Conservation (phyloP, 1,284 basidiomycete species). For the Ceratobasidium sp. region DNA sequence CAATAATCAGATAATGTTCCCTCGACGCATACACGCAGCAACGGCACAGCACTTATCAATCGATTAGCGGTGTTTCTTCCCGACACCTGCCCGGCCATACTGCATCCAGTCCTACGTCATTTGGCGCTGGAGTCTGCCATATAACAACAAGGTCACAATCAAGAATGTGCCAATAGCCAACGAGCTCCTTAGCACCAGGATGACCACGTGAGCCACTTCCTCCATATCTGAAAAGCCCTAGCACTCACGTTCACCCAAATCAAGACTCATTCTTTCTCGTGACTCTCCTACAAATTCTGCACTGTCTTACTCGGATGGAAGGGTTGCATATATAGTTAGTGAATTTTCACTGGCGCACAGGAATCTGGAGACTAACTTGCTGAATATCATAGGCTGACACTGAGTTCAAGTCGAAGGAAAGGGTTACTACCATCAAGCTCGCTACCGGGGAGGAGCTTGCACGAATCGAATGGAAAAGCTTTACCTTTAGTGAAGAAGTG, state of each 20-base stretch:
- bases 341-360: too few relatives aligned
- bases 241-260: not conserved
- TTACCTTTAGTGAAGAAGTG: not conserved
- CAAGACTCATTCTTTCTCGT: slow-evolving; percentile 19
- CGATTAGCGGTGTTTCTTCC: not conserved
- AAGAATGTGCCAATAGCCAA: too few relatives aligned
- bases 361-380: too few relatives aligned
- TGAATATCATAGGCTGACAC: not conserved
- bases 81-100: not conserved
- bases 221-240: not conserved
- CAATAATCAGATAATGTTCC: not conserved
- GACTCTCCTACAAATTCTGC: slow-evolving; percentile 17
- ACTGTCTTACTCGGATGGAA: slow-evolving; percentile 8
- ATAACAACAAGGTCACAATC: too few relatives aligned
- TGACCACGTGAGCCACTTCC: slow-evolving; percentile 14
- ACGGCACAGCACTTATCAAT: not conserved
- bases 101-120: not conserved
- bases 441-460: not conserved
- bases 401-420: slow-evolving; percentile 2
- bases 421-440: slow-evolving; percentile 1
- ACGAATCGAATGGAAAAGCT: slow-evolving; percentile 5
- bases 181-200: not conserved
- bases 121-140: too few relatives aligned
- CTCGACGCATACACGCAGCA: not conserved
- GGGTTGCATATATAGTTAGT: slow-evolving; percentile 4